Evolutionary conservation across 2,329 filamentous ascomycete genomes (phyloP).

Genomic region (Knoxdaviesia capensis): DNA sequence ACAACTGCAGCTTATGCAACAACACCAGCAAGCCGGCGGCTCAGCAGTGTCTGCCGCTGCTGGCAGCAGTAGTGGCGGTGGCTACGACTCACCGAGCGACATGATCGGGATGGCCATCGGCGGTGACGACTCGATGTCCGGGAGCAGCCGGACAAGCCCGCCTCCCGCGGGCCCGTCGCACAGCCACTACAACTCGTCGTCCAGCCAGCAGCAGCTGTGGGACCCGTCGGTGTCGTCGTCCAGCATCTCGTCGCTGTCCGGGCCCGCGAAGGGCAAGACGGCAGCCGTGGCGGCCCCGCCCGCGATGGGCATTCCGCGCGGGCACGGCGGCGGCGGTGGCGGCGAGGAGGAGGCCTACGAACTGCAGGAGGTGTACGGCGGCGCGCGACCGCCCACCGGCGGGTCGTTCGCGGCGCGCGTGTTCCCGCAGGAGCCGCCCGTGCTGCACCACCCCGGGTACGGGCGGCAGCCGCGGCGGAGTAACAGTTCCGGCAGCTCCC

Average conservation of each 20-base stretch:
- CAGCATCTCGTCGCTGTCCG: no score
- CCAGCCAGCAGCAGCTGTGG: slow-evolving; percentile 7
- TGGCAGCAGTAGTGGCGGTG: no score
- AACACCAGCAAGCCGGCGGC: no score
- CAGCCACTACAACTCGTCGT: background rate
- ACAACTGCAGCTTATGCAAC: no score
- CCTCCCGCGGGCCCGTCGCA: no score
- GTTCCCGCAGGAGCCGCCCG: slow-evolving; percentile 14
- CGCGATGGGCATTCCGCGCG: background rate
- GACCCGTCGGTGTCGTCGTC: slow-evolving; percentile 2
- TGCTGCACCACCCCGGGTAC: slow-evolving; percentile 25
- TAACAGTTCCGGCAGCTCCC: no score
- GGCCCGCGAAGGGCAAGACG: slow-evolving; percentile 21
- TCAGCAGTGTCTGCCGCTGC: no score
- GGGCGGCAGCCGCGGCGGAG: slow-evolving; percentile 11
- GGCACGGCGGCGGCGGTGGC: background rate
- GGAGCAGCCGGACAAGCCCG: no score
- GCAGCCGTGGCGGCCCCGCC: background rate
- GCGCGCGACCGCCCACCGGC: slow-evolving; percentile 8
- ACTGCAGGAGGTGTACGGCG: slow-evolving; percentile 22
- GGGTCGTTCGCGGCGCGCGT: slow-evolving; percentile 6
- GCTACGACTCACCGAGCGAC: no score
- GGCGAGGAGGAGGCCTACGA: slow-evolving; percentile 22
- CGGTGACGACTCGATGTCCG: no score
- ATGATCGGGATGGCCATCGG: no score